Percentiles rank a stretch among this genome's conserved stretches.
phyloP scores from a whole-genome alignment of 2,329 filamentous ascomycete genomes.

The Fusarium pseudograminearum region DNA sequence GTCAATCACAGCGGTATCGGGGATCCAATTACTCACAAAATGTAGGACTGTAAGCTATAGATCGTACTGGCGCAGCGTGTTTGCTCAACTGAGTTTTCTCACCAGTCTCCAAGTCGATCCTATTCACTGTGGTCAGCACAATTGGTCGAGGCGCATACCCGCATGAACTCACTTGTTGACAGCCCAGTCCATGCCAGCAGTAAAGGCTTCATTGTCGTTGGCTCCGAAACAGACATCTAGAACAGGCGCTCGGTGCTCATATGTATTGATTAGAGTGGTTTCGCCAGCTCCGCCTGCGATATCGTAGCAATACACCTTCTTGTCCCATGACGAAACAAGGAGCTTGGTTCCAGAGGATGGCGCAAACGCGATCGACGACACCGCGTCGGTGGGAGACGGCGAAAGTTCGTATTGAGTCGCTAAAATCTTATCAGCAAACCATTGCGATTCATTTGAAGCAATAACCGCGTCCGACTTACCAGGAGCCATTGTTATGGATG shows the following conservation, averaged over 20 bases:
- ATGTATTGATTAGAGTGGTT: slow-evolving; percentile 72
- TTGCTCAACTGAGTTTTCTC: slow-evolving; percentile 80
- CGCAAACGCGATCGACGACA: slow-evolving; percentile 89
- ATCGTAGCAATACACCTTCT: slow-evolving; percentile 90
- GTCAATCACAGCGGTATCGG: background rate
- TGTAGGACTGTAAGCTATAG: slow-evolving; percentile 82
- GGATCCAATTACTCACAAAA: slow-evolving; percentile 64
- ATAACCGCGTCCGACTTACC: slow-evolving; percentile 48
- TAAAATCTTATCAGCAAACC: slow-evolving; percentile 49
- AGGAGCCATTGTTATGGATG: slow-evolving; percentile 55
- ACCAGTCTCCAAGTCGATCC: slow-evolving; percentile 77
- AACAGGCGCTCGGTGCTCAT: slow-evolving; percentile 85
- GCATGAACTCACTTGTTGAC: slow-evolving; percentile 73
- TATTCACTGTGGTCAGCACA: slow-evolving; percentile 44
- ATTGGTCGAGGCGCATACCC: slow-evolving; percentile 5
- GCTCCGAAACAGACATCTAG: slow-evolving; percentile 92
- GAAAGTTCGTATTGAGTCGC: slow-evolving; percentile 84
- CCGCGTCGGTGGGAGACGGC: slow-evolving; percentile 85
- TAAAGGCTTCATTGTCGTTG: slow-evolving; percentile 85
- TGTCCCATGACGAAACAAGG: slow-evolving; percentile 96
- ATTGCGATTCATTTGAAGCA: background rate
- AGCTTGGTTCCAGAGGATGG: slow-evolving; percentile 79
- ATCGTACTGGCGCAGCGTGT: slow-evolving; percentile 83
- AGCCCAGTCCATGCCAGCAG: slow-evolving; percentile 86
- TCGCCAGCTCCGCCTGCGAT: slow-evolving; percentile 69